Evolutionary conservation across 1,284 basidiomycete genomes (phyloP).

Genomic region (Papiliotrema nemorosa): DNA sequence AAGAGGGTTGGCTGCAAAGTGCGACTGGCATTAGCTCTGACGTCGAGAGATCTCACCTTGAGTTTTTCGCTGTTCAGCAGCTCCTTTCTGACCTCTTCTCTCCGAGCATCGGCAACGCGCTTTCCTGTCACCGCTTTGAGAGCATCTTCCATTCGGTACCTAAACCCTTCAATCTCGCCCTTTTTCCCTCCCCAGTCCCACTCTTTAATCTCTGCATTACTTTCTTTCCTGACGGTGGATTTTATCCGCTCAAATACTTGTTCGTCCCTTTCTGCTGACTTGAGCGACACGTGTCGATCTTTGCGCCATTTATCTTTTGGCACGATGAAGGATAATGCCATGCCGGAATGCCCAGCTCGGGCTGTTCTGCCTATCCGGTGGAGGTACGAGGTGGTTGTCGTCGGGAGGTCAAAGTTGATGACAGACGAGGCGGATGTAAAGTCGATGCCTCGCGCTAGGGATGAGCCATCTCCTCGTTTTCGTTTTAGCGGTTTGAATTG

Average conservation of each 20-base stretch:
- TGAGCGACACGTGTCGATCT: conserved; percentile 57
- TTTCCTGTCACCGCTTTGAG: conserved; percentile 81
- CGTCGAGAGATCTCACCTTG: conserved; percentile 61
- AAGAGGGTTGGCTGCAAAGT: conserved; percentile 95
- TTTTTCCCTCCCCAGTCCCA: conserved; percentile 88
- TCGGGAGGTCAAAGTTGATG: conserved; percentile 95
- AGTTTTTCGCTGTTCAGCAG: conserved; percentile 93
- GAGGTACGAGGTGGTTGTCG: conserved; percentile 83
- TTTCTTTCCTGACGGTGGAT: conserved; percentile 64
- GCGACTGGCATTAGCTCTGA: conserved; percentile 60
- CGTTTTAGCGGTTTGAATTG: conserved; percentile 41
- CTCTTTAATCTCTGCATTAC: conserved; percentile 72
- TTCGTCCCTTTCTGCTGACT: conserved; percentile 72
- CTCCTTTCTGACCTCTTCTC: conserved; percentile 92
- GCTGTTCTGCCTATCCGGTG: conserved; percentile 96
- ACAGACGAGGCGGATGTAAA: conserved; percentile 97
- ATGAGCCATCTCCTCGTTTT: conserved; percentile 67
- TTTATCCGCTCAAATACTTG: conserved; percentile 72
- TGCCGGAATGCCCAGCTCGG: conserved; percentile 88
- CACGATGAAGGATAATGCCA: conserved; percentile 87
- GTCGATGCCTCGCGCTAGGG: conserved; percentile 93
- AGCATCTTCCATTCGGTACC: conserved; percentile 97
- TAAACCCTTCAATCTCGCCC: conserved; percentile 86
- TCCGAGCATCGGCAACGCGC: conserved; percentile 82
- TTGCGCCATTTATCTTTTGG: conserved; percentile 70